These are phyloP conservation scores for Magnaporthiopsis rhizophila DNA, from an alignment of 2,329 filamentous ascomycete genomes.

Conservation along the genomic window DNA sequence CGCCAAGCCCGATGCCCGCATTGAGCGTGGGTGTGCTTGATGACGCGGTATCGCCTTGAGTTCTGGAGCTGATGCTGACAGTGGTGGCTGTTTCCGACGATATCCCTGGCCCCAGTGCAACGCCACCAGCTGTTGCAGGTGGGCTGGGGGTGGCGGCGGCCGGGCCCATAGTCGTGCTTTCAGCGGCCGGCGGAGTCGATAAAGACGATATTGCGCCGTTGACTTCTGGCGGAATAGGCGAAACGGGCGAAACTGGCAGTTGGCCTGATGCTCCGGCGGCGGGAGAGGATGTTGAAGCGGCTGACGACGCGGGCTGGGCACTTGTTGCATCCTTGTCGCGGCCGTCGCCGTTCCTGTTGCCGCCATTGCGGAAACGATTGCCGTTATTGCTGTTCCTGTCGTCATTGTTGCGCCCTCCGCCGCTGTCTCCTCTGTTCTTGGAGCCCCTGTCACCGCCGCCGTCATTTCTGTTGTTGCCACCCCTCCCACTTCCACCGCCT, in stretches of 20 bases:
- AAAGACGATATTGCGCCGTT: background rate
- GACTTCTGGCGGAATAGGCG: background rate
- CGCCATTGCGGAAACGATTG: background rate
- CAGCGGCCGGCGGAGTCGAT: background rate
- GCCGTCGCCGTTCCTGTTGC: constrained; percentile 7
- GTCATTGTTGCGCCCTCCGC: constrained; percentile 6
- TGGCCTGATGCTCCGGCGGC: background rate
- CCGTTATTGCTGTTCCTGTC: constrained; percentile 8
- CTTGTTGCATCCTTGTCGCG: background rate
- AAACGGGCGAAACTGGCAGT: background rate
- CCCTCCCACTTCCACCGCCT: constrained; percentile 2
- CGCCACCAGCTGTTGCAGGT: background rate
- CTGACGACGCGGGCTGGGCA: background rate
- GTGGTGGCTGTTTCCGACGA: background rate
- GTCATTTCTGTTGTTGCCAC: constrained; percentile 4
- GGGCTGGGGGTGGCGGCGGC: background rate
- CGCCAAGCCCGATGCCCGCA: background rate
- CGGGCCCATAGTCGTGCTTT: too few relatives aligned
- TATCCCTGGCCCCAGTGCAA: background rate
- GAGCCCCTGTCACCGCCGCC: constrained; percentile 2
- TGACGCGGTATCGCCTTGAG: background rate
- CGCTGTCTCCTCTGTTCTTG: background rate
- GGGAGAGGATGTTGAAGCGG: background rate
- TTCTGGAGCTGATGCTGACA: background rate
- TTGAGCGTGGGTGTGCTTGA: background rate